Evolutionary conservation across 2,329 filamentous ascomycete species (phyloP).

Genomic region (Fusarium subtropicale): DNA sequence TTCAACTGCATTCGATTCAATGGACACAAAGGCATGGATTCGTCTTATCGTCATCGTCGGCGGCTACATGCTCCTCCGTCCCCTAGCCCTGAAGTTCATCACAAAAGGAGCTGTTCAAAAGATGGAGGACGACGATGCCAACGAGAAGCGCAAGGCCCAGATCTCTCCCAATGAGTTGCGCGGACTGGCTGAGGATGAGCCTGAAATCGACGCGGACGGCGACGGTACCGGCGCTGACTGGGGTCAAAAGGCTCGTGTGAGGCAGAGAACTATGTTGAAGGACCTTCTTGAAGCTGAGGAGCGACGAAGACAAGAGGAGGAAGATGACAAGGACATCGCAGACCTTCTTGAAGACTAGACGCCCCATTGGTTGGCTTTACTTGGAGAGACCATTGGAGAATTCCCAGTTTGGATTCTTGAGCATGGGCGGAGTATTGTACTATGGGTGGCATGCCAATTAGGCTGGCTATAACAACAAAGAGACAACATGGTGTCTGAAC

Average conservation of each 20-base stretch:
- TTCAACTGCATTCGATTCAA: conserved; percentile 59
- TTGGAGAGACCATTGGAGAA: conserved; percentile 3
- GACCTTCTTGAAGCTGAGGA: conserved; percentile 73
- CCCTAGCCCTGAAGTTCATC: conserved; percentile 77
- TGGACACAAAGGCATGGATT: conserved; percentile 68
- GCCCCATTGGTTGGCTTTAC: not conserved
- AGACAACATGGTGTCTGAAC: not conserved
- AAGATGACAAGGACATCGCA: conserved; percentile 80
- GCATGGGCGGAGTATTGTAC: conserved; percentile 6
- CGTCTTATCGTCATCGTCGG: conserved; percentile 78
- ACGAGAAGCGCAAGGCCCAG: conserved; percentile 66
- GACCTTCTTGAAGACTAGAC: conserved; percentile 72
- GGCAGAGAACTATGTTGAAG: conserved; percentile 75
- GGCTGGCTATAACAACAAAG: not conserved
- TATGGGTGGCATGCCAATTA: conserved; percentile 1
- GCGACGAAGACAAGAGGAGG: conserved; percentile 68
- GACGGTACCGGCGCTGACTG: conserved; percentile 67
- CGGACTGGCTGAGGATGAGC: conserved; percentile 65
- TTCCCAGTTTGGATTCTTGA: conserved; percentile 7
- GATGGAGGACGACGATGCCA: conserved; percentile 68
- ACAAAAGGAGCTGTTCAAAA: conserved; percentile 72
- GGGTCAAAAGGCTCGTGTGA: conserved; percentile 76
- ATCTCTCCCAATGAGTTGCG: conserved; percentile 75
- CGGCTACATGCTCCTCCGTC: conserved; percentile 78
- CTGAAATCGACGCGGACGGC: conserved; percentile 60